Percentiles rank a stretch among this genome's conserved stretches.
phyloP scores from a whole-genome alignment of 2,329 filamentous ascomycete genomes.

The Pseudovirgaria hyperparasitica region DNA sequence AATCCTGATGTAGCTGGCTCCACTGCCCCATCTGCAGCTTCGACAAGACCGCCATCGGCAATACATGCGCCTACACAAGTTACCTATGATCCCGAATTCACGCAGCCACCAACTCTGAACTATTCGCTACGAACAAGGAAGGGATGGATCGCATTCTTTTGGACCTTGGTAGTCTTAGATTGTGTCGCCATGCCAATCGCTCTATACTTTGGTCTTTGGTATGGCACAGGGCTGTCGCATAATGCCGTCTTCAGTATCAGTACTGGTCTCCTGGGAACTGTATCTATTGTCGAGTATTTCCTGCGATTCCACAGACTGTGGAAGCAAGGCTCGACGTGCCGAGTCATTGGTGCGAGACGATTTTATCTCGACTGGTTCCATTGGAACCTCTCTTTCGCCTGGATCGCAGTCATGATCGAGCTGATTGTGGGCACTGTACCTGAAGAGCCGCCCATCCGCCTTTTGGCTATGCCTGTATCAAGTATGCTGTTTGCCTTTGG shows the following conservation, averaged over 20 bases:
- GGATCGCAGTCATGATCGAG: slow-evolving; percentile 45
- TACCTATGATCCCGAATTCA: slow-evolving; percentile 26
- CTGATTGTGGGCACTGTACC: slow-evolving; percentile 40
- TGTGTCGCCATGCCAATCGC: slow-evolving; percentile 45
- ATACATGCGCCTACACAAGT: slow-evolving; percentile 28
- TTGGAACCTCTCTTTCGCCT: slow-evolving; percentile 42
- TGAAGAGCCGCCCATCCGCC: slow-evolving; percentile 35
- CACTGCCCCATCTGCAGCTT: too few relatives aligned
- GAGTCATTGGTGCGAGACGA: slow-evolving; percentile 35
- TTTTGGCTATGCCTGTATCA: slow-evolving; percentile 39
- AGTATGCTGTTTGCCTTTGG: slow-evolving; percentile 41
- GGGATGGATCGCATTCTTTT: slow-evolving; percentile 45
- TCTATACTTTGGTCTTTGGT: slow-evolving; percentile 50
- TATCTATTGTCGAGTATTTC: slow-evolving; percentile 42
- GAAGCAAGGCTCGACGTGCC: slow-evolving; percentile 39
- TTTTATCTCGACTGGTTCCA: slow-evolving; percentile 43
- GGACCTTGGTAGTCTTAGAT: slow-evolving; percentile 46
- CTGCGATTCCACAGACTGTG: slow-evolving; percentile 36
- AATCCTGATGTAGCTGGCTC: too few relatives aligned
- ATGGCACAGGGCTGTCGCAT: slow-evolving; percentile 38
- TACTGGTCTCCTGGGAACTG: slow-evolving; percentile 38
- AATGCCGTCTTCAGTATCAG: slow-evolving; percentile 43
- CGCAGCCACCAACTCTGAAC: slow-evolving; percentile 38
- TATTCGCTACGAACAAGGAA: slow-evolving; percentile 43
- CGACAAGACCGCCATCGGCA: slow-evolving; percentile 16